Evolutionary conservation across 306 rosid genomes (phyloP).

Genomic region (Coriaria nepalensis): DNA sequence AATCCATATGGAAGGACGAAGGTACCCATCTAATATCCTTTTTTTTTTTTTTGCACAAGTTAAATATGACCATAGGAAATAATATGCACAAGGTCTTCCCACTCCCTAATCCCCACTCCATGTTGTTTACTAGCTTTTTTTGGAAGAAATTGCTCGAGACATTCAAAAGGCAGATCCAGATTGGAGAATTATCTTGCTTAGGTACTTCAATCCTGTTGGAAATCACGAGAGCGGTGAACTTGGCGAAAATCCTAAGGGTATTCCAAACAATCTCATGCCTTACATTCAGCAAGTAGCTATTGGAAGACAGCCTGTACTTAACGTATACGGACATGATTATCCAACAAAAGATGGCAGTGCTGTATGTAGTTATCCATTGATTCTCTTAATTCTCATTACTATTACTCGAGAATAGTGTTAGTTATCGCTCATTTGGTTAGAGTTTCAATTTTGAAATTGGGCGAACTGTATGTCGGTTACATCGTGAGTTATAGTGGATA

Average conservation of each 20-base stretch:
- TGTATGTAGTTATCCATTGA: conserved; percentile 31
- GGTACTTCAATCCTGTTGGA: conserved; percentile 96
- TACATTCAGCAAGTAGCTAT: conserved; percentile 90
- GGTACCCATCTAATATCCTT: conserved; percentile 23
- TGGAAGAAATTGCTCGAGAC: conserved; percentile 77
- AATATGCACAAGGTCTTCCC: neutral
- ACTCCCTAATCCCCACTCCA: neutral
- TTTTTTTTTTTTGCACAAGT: neutral
- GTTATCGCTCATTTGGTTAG: neutral
- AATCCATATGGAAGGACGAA: conserved; percentile 92
- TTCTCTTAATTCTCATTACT: neutral
- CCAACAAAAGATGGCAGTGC: conserved; percentile 88
- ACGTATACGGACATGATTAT: conserved; percentile 73
- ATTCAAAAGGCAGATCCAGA: conserved; percentile 74
- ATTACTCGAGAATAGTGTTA: neutral
- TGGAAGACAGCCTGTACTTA: conserved; percentile 79
- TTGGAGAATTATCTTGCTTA: conserved; percentile 66
- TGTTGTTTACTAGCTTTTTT: conserved; percentile 46
- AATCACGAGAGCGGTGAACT: conserved; percentile 88
- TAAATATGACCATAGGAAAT: neutral
- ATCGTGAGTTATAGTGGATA: too few relatives aligned
- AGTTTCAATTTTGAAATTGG: too few relatives aligned
- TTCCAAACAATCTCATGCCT: conserved; percentile 95
- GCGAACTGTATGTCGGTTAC: too few relatives aligned
- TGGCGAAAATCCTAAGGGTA: conserved; percentile 94